Conservation (phyloP, 129 eudicot genomes). For the Lactuca sativa region DNA sequence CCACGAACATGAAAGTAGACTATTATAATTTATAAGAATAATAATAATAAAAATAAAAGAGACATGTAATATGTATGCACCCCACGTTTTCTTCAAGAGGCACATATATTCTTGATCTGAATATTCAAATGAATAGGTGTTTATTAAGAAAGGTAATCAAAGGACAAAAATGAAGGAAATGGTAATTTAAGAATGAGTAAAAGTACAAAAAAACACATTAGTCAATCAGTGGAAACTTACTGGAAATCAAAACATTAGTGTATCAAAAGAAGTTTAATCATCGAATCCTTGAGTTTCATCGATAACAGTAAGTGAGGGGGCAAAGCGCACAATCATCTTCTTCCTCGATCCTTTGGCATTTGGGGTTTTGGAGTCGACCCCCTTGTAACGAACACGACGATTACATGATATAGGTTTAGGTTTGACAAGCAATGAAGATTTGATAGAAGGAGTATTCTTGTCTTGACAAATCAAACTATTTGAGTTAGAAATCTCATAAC, state of each 20-base stretch:
- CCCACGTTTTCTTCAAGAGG: neutral
- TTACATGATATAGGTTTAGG: conserved; percentile 17
- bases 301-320: conserved; percentile 48
- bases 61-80: neutral
- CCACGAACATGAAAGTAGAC: neutral
- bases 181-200: neutral
- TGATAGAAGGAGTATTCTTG: conserved; percentile 8
- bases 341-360: conserved; percentile 28
- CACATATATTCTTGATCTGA: neutral
- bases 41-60: neutral
- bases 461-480: conserved; percentile 18
- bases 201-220: neutral
- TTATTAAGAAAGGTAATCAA: conserved; percentile 1
- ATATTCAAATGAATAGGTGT: neutral
- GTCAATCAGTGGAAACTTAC: neutral
- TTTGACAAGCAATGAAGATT: conserved; percentile 22
- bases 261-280: conserved; percentile 6
- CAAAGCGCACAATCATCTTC: conserved; percentile 38
- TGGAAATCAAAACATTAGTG: neutral
- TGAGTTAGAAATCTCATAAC: neutral
- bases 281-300: conserved; percentile 29
- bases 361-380: conserved; percentile 29
- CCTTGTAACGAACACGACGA: conserved; percentile 42
- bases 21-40: neutral
- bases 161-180: neutral